Evolutionary conservation across 768 basidiomycete species (phyloP).

Genomic region (Phallus indusiatus): DNA sequence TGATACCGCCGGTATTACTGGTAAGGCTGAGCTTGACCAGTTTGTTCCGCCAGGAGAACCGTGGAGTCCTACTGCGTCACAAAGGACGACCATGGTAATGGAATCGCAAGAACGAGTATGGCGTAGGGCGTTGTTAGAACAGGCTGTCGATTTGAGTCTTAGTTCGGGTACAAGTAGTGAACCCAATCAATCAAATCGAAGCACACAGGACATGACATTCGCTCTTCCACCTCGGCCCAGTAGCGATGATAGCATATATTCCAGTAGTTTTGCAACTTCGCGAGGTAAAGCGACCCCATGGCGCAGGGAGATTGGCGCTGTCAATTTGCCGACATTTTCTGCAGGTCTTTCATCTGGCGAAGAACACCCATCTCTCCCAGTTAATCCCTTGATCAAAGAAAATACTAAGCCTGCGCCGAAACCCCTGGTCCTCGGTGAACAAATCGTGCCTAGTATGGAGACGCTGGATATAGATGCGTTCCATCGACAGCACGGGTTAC

Average conservation of each 20-base stretch:
- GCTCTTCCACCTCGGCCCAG: not conserved
- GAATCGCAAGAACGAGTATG: constrained; percentile 56
- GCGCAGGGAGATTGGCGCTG: constrained; percentile 2
- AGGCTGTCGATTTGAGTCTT: constrained; percentile 54
- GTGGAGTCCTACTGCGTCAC: constrained; percentile 3
- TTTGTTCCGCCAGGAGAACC: constrained; percentile 6
- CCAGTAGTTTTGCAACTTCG: not conserved
- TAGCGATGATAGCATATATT: not conserved
- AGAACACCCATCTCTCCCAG: not conserved
- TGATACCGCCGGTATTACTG: constrained; percentile 12
- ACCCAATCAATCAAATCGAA: not conserved
- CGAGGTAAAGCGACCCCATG: constrained; percentile 2
- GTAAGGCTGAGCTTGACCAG: constrained; percentile 7
- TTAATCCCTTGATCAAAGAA: not conserved
- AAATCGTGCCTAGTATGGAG: constrained; percentile 4
- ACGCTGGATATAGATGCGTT: not conserved
- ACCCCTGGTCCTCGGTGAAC: not conserved
- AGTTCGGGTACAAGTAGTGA: constrained; percentile 3
- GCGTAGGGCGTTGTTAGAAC: constrained; percentile 65
- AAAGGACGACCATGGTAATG: constrained; percentile 12
- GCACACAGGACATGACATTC: not conserved
- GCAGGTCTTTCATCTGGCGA: constrained; percentile 9
- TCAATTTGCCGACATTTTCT: not conserved
- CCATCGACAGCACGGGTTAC: constrained; percentile 1
- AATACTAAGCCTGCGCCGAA: not conserved